phyloP scores from a whole-genome alignment of 345 rosid genomes.

The Citrus maxima region DNA sequence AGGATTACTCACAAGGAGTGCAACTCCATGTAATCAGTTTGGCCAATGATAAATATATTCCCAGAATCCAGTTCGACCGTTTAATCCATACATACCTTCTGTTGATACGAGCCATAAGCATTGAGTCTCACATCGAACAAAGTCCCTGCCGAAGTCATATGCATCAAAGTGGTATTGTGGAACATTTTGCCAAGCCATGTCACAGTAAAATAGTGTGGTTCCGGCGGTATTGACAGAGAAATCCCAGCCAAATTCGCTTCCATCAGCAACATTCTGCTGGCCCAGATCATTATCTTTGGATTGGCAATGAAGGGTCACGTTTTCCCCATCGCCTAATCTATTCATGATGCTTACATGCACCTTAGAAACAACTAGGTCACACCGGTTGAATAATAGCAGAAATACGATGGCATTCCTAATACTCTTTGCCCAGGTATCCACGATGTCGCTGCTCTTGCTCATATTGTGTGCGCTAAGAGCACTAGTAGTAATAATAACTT shows the following conservation, averaged over 20 bases:
- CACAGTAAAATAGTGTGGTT: conserved; percentile 47
- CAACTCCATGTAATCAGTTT: not conserved
- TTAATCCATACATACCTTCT: conserved; percentile 45
- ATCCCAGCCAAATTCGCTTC: conserved; percentile 48
- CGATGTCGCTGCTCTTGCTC: not conserved
- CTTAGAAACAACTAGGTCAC: conserved; percentile 1
- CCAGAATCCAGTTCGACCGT: conserved; percentile 47
- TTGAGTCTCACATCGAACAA: conserved; percentile 21
- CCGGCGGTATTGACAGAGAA: conserved; percentile 34
- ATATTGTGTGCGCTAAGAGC: not conserved
- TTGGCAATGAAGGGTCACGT: conserved; percentile 51
- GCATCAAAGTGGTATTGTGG: conserved; percentile 38
- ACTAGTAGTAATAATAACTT: not conserved
- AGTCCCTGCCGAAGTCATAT: conserved; percentile 34
- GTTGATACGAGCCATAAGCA: conserved; percentile 43
- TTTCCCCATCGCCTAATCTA: conserved; percentile 38
- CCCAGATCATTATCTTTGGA: conserved; percentile 58
- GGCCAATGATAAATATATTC: conserved; percentile 49
- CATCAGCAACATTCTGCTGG: conserved; percentile 34
- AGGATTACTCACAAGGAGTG: not conserved
- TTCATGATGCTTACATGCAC: conserved; percentile 41
- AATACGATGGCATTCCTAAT: not conserved
- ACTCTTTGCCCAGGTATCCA: not conserved
- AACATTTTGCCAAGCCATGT: conserved; percentile 36
- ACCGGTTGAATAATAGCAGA: conserved; percentile 20